Evolutionary conservation across 768 basidiomycete genomes (phyloP), one percentile per base, ranked within the genome.

Genomic region (Amanita subjunquillea): DNA sequence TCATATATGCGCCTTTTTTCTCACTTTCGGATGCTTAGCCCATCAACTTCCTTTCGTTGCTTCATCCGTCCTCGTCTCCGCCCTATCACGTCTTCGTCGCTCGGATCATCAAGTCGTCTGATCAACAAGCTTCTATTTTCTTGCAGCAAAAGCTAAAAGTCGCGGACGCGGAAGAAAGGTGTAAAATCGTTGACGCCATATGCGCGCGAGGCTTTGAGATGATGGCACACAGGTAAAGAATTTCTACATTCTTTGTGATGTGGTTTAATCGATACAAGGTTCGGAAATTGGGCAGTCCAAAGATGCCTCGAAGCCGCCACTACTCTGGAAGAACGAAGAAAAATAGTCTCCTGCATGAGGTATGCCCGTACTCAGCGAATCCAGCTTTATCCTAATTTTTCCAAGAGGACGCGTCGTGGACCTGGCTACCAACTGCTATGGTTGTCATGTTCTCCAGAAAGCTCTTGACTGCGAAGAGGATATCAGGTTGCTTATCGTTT

Each of bases 221-320:
- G 90, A 92, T 92, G 90, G 89, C 87, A 53, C 85, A 90, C 63
- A 75, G 87, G 85, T 85, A 62, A 36, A 67, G 58, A 9, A 20
- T 4, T 20, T 22, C 15, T 4, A 8, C 6, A 20, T 41, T 48
- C 15, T 27, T 29, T 10, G 8, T 36, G 15, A 48, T 8, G 6
- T 20, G 10, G 23, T 20, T 22, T 41, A 40, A 54, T 25, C 13
- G 13, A 30, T 36, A 27, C 15, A 52, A 88, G 89, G n/a, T 92
- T 92, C 57, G 90, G 90, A 2, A 92, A 92, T 60, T 91, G 89
- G 89, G 89, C 89, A 0, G 89, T 91, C 36, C 90, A 92, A 64
- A 73, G 90, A 53, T 91, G 90, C 63, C 70, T 91, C 3, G 90
- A 92, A 60, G 85, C 86, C 0, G 87, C 87, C 46, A 77, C 85